Percentiles rank a stretch among this genome's conserved stretches.
These are phyloP conservation scores for Diaporthe caulivora DNA, from an alignment of 2,329 filamentous ascomycete species.

Conservation along the genomic window DNA sequence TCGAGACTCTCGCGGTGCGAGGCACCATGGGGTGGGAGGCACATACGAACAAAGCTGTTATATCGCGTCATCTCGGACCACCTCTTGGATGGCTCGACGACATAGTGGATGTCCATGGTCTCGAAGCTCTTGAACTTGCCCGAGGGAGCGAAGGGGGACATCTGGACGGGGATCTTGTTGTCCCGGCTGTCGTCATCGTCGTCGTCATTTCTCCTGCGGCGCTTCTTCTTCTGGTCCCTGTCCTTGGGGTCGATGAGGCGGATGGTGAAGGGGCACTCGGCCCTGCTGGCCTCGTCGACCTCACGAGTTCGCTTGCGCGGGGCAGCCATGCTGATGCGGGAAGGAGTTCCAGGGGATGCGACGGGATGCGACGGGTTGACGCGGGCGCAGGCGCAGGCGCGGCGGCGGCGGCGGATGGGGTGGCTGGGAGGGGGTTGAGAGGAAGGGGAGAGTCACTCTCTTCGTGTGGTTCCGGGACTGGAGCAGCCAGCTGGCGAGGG, in stretches of 20 bases:
- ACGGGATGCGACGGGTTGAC: neutral
- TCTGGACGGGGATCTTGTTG: slow-evolving; percentile 61
- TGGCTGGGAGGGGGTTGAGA: slow-evolving; percentile 24
- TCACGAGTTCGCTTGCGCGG: slow-evolving; percentile 65
- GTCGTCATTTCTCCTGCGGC: slow-evolving; percentile 58
- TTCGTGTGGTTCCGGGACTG: slow-evolving; percentile 18
- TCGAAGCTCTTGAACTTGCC: slow-evolving; percentile 67
- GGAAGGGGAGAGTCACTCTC: slow-evolving; percentile 10
- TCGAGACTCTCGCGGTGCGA: neutral
- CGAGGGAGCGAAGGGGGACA: slow-evolving; percentile 65
- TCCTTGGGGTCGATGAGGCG: slow-evolving; percentile 60
- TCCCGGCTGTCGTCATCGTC: slow-evolving; percentile 54
- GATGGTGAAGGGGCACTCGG: slow-evolving; percentile 68
- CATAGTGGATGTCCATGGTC: slow-evolving; percentile 67
- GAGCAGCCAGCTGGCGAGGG: slow-evolving; percentile 24
- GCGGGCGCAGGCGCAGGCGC: slow-evolving; percentile 18
- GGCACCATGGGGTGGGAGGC: neutral
- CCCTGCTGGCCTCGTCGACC: slow-evolving; percentile 62
- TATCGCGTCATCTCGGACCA: slow-evolving; percentile 72
- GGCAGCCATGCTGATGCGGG: slow-evolving; percentile 51
- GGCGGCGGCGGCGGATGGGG: slow-evolving; percentile 16
- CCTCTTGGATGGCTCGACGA: slow-evolving; percentile 63
- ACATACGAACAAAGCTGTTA: slow-evolving; percentile 71
- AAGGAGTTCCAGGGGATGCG: neutral
- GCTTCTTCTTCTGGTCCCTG: slow-evolving; percentile 60